phyloP scores from a whole-genome alignment of 768 basidiomycete genomes.

The Boletus vermiculosoides region DNA sequence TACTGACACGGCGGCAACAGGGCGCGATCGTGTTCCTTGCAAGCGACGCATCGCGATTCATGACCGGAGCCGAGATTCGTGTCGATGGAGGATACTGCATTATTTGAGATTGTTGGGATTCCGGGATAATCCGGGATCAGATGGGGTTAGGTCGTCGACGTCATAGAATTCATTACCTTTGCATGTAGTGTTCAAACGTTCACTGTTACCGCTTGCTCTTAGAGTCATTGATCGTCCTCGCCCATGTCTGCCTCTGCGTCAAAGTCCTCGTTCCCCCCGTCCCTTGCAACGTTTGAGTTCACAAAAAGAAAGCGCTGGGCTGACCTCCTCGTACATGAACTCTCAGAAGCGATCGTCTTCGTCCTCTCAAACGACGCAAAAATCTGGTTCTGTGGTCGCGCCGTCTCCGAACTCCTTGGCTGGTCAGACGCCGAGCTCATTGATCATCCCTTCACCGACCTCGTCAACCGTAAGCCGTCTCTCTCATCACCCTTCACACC shows the following conservation, averaged over 20 bases:
- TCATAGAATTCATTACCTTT: conserved; percentile 17
- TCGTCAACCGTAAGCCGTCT: conserved; percentile 57
- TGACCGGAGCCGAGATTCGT: conserved; percentile 82
- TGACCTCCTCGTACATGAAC: conserved; percentile 72
- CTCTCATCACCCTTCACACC: background rate
- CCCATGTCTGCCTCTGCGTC: conserved; percentile 19
- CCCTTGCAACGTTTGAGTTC: conserved; percentile 62
- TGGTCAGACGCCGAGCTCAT: conserved; percentile 75
- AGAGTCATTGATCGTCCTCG: background rate
- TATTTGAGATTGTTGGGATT: conserved; percentile 37
- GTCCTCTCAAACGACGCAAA: conserved; percentile 61
- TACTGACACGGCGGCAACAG: conserved; percentile 34
- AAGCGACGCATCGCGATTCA: conserved; percentile 86
- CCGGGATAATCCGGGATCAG: conserved; percentile 10
- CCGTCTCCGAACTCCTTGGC: conserved; percentile 70
- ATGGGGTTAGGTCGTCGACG: conserved; percentile 22
- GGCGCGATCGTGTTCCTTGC: conserved; percentile 89
- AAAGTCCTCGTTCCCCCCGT: conserved; percentile 3
- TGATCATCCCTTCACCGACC: conserved; percentile 60
- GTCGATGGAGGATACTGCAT: conserved; percentile 90
- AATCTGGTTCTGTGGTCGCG: conserved; percentile 67
- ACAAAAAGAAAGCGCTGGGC: conserved; percentile 87
- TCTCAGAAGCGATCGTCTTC: conserved; percentile 70
- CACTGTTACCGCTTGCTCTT: background rate
- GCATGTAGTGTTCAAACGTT: background rate